phyloP scores from a whole-genome alignment of 495 filamentous ascomycete genomes.

The Lasiosphaeris hirsuta region DNA sequence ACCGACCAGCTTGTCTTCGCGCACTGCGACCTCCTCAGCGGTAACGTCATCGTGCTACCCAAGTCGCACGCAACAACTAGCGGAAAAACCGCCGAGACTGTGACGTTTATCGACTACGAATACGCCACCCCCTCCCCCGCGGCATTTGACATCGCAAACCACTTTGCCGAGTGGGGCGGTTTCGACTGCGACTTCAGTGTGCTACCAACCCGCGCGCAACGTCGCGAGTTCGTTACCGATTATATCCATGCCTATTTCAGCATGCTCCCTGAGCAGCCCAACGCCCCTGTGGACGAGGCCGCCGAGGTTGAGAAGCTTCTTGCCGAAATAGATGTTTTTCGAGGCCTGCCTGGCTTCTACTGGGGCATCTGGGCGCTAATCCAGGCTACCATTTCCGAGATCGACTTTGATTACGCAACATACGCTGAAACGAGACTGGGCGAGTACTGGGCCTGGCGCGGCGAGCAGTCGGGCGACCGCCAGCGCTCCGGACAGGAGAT shows the following conservation, averaged over 20 bases:
- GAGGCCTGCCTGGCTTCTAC: conserved; percentile 83
- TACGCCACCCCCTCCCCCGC: conserved; percentile 91
- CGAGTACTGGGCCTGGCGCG: conserved; percentile 96
- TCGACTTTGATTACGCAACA: conserved; percentile 93
- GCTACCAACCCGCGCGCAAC: conserved; percentile 73
- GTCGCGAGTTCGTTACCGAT: conserved; percentile 75
- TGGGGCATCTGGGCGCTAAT: conserved; percentile 97
- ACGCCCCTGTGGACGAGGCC: conserved; percentile 49
- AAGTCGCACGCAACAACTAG: conserved; percentile 28
- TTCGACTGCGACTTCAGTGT: conserved; percentile 89
- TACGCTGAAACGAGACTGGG: conserved; percentile 86
- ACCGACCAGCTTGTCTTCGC: conserved; percentile 73
- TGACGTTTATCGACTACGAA: conserved; percentile 98
- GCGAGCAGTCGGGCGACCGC: conserved; percentile 61
- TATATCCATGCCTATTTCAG: conserved; percentile 67
- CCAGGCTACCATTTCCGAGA: conserved; percentile 89
- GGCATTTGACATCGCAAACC: conserved; percentile 98
- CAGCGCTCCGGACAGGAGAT: conserved; percentile 54
- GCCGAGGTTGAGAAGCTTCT: conserved; percentile 59
- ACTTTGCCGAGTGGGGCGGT: conserved; percentile 97
- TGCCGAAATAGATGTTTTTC: conserved; percentile 79
- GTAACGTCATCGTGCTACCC: conserved; percentile 89
- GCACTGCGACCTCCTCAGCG: conserved; percentile 91
- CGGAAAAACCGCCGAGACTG: conserved; percentile 41
- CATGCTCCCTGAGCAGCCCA: conserved; percentile 19